Conservation (phyloP, 1,284 basidiomycete species). For the Xanthoconium separans region DNA sequence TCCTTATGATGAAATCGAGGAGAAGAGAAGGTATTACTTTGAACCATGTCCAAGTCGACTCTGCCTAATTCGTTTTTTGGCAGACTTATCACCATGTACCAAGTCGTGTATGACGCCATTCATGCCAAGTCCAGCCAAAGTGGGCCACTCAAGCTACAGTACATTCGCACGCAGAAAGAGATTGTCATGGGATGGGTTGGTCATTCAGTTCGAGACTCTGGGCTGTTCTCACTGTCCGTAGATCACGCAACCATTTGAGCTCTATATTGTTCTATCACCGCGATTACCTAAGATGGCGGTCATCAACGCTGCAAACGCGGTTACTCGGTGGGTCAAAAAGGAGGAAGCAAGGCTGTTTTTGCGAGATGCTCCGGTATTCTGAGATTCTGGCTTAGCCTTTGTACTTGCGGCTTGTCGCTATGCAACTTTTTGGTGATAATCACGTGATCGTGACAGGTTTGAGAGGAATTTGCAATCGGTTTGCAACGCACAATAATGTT, state of each 20-base stretch:
- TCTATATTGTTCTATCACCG: slow-evolving; percentile 85
- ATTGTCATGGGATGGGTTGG: slow-evolving; percentile 88
- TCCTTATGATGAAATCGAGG: slow-evolving; percentile 66
- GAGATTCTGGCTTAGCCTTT: slow-evolving; percentile 12
- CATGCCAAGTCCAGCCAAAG: slow-evolving; percentile 83
- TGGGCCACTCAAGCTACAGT: slow-evolving; percentile 77
- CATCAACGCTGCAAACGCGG: slow-evolving; percentile 83
- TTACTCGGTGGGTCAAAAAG: slow-evolving; percentile 87
- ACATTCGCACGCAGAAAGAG: slow-evolving; percentile 81
- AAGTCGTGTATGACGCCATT: slow-evolving; percentile 79
- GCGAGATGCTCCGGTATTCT: slow-evolving; percentile 86
- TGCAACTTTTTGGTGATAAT: background rate
- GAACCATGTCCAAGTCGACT: background rate
- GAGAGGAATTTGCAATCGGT: background rate
- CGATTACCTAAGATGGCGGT: slow-evolving; percentile 82
- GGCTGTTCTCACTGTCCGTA: slow-evolving; percentile 33
- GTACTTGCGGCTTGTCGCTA: background rate
- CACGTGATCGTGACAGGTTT: slow-evolving; percentile 17
- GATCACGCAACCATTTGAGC: slow-evolving; percentile 92
- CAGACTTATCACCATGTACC: slow-evolving; percentile 83
- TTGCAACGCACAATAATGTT: slow-evolving; percentile 18
- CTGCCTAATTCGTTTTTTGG: slow-evolving; percentile 9
- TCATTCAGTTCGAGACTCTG: slow-evolving; percentile 7
- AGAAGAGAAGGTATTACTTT: slow-evolving; percentile 52
- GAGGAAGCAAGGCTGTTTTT: slow-evolving; percentile 84